Percentiles rank a stretch among this genome's conserved stretches.
These are phyloP conservation scores for Echium plantagineum DNA, from an alignment of 257 asterid genomes.

Conservation along the genomic window DNA sequence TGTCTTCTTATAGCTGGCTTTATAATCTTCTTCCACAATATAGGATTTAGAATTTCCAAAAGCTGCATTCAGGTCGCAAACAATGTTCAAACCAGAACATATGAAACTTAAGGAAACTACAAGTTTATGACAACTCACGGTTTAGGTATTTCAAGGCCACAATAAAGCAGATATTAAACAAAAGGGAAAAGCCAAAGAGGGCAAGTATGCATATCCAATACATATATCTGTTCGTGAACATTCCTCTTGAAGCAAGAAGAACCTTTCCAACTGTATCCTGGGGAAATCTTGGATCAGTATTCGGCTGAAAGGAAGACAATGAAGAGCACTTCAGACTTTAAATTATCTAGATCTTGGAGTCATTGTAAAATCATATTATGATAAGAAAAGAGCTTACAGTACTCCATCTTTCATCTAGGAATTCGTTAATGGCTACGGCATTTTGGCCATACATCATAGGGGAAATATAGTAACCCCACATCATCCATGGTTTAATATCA, in stretches of 20 bases:
- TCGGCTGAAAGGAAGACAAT: slow-evolving; percentile 29
- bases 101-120: background rate
- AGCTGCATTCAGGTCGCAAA: slow-evolving; percentile 30
- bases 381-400: slow-evolving; percentile 27
- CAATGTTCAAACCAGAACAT: slow-evolving; percentile 4
- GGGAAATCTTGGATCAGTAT: slow-evolving; percentile 23
- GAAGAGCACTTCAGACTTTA: background rate
- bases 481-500: slow-evolving; percentile 69
- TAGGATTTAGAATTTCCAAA: slow-evolving; percentile 52
- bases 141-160: slow-evolving; percentile 63
- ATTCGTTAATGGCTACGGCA: slow-evolving; percentile 79
- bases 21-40: slow-evolving; percentile 25
- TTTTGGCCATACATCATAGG: slow-evolving; percentile 94
- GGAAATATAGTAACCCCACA: slow-evolving; percentile 86
- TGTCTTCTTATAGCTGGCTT: too few relatives aligned
- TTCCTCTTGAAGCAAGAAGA: slow-evolving; percentile 59
- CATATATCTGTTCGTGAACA: slow-evolving; percentile 47
- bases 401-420: slow-evolving; percentile 78
- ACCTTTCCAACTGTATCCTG: slow-evolving; percentile 70
- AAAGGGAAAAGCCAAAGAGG: slow-evolving; percentile 54
- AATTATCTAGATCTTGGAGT: too few relatives aligned
- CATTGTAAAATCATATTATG: too few relatives aligned
- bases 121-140: slow-evolving; percentile 32
- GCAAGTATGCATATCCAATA: slow-evolving; percentile 66
- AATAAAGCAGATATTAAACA: slow-evolving; percentile 62